phyloP scores from a whole-genome alignment of 1,284 basidiomycete species.

The Fomitopsis palustris region DNA sequence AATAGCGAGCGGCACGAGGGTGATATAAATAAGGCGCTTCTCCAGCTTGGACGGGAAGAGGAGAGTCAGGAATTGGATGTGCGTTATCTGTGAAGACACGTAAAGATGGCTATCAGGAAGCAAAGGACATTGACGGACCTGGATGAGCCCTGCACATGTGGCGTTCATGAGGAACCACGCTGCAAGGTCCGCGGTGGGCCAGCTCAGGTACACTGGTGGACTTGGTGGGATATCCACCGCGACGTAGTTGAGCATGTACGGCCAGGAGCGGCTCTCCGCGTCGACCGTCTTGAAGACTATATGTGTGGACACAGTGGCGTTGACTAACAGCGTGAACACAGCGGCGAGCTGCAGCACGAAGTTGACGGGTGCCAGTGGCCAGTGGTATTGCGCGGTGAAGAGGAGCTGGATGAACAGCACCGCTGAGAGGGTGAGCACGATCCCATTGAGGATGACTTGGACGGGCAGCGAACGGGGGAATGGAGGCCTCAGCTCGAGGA shows the following conservation, averaged over 20 bases:
- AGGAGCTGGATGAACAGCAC: conserved; percentile 90
- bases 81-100: conserved; percentile 72
- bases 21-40: conserved; percentile 80
- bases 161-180: conserved; percentile 91
- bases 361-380: conserved; percentile 90
- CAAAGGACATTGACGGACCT: conserved; percentile 45
- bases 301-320: conserved; percentile 70
- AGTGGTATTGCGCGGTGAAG: conserved; percentile 97
- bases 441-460: conserved; percentile 86
- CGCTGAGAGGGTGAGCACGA: conserved; percentile 82
- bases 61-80: conserved; percentile 97
- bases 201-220: conserved; percentile 35
- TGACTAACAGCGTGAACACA: conserved; percentile 76
- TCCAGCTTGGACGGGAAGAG: conserved; percentile 95
- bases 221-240: conserved; percentile 77
- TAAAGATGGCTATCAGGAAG: background rate
- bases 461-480: conserved; percentile 88
- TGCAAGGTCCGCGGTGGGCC: conserved; percentile 67
- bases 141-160: conserved; percentile 79
- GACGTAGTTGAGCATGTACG: conserved; percentile 93
- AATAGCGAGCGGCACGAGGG: conserved; percentile 89
- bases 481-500: conserved; percentile 68
- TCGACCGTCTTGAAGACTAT: conserved; percentile 66
- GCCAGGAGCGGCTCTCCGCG: conserved; percentile 74
- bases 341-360: conserved; percentile 86